These are phyloP conservation scores for Backusella sp. DNA, from an alignment of 192 early-diverging fungal genomes.

Conservation along the genomic window DNA sequence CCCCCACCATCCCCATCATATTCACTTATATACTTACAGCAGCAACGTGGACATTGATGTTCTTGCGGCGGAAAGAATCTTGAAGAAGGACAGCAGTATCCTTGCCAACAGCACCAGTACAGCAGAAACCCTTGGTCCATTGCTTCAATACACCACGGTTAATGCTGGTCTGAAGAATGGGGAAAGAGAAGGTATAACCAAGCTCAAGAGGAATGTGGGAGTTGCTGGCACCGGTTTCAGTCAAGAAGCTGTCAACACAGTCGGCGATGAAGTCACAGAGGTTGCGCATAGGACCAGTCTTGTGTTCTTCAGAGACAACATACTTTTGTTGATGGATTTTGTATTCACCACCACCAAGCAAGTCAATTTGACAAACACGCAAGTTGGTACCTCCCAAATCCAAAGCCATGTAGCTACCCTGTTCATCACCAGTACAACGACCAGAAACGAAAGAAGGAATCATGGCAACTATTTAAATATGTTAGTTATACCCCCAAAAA, in stretches of 20 bases:
- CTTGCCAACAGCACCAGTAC: slow-evolving; percentile 70
- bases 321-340: slow-evolving; percentile 81
- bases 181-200: slow-evolving; percentile 98
- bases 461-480: slow-evolving; percentile 57
- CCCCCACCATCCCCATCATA: neutral
- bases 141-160: slow-evolving; percentile 64
- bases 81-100: slow-evolving; percentile 76
- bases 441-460: slow-evolving; percentile 84
- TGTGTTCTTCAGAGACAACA: slow-evolving; percentile 63
- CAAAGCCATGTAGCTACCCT: slow-evolving; percentile 84
- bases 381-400: slow-evolving; percentile 97
- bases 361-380: slow-evolving; percentile 83
- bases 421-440: slow-evolving; percentile 81
- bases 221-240: slow-evolving; percentile 55
- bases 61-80: slow-evolving; percentile 72
- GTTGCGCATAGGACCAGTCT: slow-evolving; percentile 50
- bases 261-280: slow-evolving; percentile 87
- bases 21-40: slow-evolving; percentile 24
- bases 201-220: slow-evolving; percentile 42
- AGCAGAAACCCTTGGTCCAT: slow-evolving; percentile 92
- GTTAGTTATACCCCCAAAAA: neutral
- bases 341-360: slow-evolving; percentile 72
- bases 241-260: slow-evolving; percentile 75
- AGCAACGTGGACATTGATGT: slow-evolving; percentile 67
- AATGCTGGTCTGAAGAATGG: slow-evolving; percentile 80